Percentiles rank a stretch among this genome's conserved stretches.
phyloP scores from a whole-genome alignment of 1,284 basidiomycete species.

The Tremellales sp. region DNA sequence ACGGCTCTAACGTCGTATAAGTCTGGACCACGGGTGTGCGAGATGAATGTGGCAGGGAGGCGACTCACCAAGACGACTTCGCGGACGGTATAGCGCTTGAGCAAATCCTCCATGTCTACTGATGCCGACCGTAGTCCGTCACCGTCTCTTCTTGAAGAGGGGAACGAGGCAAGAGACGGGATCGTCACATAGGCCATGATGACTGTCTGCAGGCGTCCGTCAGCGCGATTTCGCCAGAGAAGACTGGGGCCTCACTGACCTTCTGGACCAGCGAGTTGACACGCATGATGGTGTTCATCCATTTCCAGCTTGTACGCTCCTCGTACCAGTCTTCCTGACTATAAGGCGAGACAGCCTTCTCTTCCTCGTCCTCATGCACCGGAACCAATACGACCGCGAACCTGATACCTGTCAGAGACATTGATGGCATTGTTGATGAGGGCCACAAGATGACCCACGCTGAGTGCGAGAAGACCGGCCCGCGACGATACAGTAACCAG shows the following conservation, averaged over 20 bases:
- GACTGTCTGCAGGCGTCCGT: slow-evolving; percentile 58
- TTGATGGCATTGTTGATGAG: neutral
- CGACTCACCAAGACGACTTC: slow-evolving; percentile 70
- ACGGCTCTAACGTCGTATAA: too few species aligned
- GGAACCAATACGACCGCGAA: slow-evolving; percentile 87
- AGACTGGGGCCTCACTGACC: slow-evolving; percentile 50
- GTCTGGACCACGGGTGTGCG: too few species aligned
- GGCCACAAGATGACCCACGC: slow-evolving; percentile 69
- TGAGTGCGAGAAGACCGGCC: slow-evolving; percentile 92
- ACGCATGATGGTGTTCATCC: slow-evolving; percentile 94
- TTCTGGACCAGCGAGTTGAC: slow-evolving; percentile 98
- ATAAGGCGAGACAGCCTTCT: slow-evolving; percentile 62
- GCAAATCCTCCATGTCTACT: slow-evolving; percentile 59
- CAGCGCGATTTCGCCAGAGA: neutral
- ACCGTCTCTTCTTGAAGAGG: slow-evolving; percentile 40
- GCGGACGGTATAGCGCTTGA: slow-evolving; percentile 68
- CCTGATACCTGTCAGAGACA: slow-evolving; percentile 57
- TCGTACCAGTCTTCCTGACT: slow-evolving; percentile 50
- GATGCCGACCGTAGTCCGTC: slow-evolving; percentile 50
- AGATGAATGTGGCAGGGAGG: neutral
- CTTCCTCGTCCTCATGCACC: slow-evolving; percentile 75
- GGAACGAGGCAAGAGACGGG: slow-evolving; percentile 61
- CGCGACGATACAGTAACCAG: slow-evolving; percentile 88
- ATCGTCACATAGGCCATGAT: slow-evolving; percentile 88
- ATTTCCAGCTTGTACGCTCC: slow-evolving; percentile 85